Conservation (phyloP, 345 rosid genomes). For the Eucalyptus coolabah region DNA sequence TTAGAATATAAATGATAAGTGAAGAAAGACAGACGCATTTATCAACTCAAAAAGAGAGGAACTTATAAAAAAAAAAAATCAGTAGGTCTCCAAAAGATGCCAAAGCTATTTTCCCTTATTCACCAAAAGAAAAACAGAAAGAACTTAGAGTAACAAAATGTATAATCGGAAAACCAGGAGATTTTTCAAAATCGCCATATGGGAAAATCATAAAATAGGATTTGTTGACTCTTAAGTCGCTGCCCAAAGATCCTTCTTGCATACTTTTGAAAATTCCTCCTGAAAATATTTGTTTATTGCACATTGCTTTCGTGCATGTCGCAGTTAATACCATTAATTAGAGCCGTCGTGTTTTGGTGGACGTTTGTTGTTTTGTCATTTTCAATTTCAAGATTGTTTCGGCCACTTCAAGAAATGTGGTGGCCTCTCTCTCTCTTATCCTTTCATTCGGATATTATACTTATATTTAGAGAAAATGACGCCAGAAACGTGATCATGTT, state of each 20-base stretch:
- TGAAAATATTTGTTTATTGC: not conserved
- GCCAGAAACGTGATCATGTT: accelerated
- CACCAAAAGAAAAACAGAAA: not conserved
- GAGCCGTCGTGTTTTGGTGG: not conserved
- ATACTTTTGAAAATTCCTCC: not conserved
- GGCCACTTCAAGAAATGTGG: not conserved
- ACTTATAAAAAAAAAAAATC: not conserved
- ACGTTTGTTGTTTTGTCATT: not conserved
- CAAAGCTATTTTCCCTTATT: not conserved
- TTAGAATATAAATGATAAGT: too few species aligned
- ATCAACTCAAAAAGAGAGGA: not conserved
- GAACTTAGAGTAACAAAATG: not conserved
- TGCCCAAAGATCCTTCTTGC: not conserved
- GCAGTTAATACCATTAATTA: not conserved
- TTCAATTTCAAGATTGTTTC: not conserved
- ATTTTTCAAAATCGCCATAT: not conserved
- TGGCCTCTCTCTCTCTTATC: not conserved
- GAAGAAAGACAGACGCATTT: not conserved
- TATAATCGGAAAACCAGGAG: not conserved
- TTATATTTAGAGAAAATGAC: not conserved
- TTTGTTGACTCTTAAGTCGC: not conserved
- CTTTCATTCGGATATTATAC: not conserved
- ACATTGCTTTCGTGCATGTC: not conserved
- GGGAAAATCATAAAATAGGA: not conserved
- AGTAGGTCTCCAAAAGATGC: not conserved